Base-by-base conservation (phyloP, 495 filamentous ascomycete genomes). In the Penicillium canescens region DNA sequence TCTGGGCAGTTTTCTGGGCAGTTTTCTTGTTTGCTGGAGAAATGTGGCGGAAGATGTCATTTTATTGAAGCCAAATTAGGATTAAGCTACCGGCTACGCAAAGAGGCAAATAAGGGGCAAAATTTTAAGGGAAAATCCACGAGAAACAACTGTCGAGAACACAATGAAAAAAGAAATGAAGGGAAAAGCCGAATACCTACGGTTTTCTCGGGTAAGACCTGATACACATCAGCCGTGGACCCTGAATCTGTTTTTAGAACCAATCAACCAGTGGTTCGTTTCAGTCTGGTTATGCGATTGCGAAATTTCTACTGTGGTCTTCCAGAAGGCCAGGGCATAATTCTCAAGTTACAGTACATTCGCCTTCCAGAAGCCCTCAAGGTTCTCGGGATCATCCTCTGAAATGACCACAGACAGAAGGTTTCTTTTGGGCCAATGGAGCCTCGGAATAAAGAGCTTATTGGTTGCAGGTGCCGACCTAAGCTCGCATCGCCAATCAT, bases 191-290 rank as follows among this genome's bases (percentile, higher is more conserved):
- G 6, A 33, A 52, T 14, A 7, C 21, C 28, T 2, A 11, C 39
- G 23, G 18, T 18, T 28, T 33, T 38, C 20, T 48, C 45, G 34
- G 45, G 20, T 24, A 33, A 43, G 35, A 38, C 45, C 34, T 48
- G 45, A 57, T 59, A 59, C 56, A 46, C 47, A 50, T 55, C 53
- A 49, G 33, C 38, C 64, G 56, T 67, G 64, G 59, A 67, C 64
- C 64, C 62, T 62, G 64, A 61, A 59, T 62, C 64, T 67, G 64
- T 67, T 67, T 67, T 67, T 65, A 67, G 64, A 21, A 62, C 33
- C 42, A 57, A 55, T 56, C 46, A 61, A 61, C 51, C 48, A 42
- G 49, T 64, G 58, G 61, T 67, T 62, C 61, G 58, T 56, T 54
- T 46, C 56, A 43, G 38, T 26, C 53, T 35, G 26, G 35, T 39